Percentiles rank a stretch among this genome's conserved stretches.
These are phyloP conservation scores for Zygoascus hellenicus DNA, from an alignment of 1,139 yeast species.

Conservation along the genomic window DNA sequence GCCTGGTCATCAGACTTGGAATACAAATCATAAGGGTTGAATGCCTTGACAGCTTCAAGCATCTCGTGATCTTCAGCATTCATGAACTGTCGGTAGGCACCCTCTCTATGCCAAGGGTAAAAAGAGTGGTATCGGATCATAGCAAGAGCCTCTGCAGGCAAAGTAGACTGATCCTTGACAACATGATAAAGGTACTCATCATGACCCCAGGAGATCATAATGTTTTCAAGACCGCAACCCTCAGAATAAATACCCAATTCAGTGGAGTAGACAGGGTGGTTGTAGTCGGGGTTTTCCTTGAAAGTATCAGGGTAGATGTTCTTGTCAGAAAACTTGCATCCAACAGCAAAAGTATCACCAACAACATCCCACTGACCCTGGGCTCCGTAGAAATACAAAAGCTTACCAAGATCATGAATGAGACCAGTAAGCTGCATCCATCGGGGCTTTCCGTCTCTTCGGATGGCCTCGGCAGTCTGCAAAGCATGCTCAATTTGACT, in stretches of 20 bases:
- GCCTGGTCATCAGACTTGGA: conserved; percentile 51
- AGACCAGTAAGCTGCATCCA: conserved; percentile 75
- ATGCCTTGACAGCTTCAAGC: conserved; percentile 59
- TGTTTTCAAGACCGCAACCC: conserved; percentile 62
- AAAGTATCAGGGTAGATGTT: conserved; percentile 59
- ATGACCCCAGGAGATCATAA: conserved; percentile 75
- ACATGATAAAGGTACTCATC: conserved; percentile 74
- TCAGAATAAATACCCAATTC: conserved; percentile 62
- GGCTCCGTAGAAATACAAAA: conserved; percentile 63
- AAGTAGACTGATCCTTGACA: conserved; percentile 55
- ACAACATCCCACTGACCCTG: conserved; percentile 82
- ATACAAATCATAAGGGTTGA: conserved; percentile 63
- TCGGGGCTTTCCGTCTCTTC: conserved; percentile 60
- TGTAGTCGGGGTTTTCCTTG: conserved; percentile 52
- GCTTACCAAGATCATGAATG: conserved; percentile 65
- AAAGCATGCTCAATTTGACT: conserved; percentile 72
- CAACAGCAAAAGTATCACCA: conserved; percentile 74
- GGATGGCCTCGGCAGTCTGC: conserved; percentile 71
- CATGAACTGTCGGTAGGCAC: conserved; percentile 61
- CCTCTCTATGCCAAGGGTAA: conserved; percentile 73
- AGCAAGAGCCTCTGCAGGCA: conserved; percentile 63
- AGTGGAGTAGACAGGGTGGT: conserved; percentile 59
- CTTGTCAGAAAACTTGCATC: conserved; percentile 56
- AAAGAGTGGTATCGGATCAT: conserved; percentile 73
- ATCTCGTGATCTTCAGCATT: conserved; percentile 56